Conservation (phyloP, 148 eudicot genomes). For the Camellia sinensis region DNA sequence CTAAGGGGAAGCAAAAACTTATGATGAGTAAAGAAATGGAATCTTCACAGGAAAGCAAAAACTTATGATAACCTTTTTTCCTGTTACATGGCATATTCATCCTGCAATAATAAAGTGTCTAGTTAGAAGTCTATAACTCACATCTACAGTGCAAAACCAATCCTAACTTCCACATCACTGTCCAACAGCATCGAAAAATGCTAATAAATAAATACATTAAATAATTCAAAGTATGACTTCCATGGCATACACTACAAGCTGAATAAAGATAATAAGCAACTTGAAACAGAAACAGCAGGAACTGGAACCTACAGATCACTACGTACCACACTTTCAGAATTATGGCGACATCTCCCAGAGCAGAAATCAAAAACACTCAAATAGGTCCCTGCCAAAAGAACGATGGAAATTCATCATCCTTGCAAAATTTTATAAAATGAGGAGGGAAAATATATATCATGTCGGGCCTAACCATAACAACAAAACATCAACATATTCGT, state of each 20-base stretch:
- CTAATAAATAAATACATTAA: not conserved
- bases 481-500: not conserved
- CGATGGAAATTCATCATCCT: not conserved
- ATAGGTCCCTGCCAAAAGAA: conserved; percentile 65
- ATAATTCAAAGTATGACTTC: not conserved
- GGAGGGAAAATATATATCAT: not conserved
- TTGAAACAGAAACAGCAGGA: conserved; percentile 1
- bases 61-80: not conserved
- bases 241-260: not conserved
- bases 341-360: conserved; percentile 97
- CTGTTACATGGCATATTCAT: not conserved
- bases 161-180: not conserved
- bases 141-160: not conserved
- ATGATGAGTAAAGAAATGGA: not conserved
- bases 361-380: conserved; percentile 80
- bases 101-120: not conserved
- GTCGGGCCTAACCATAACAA: not conserved
- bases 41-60: not conserved
- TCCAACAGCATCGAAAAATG: not conserved
- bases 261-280: conserved; percentile 11
- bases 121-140: not conserved
- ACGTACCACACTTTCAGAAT: conserved; percentile 92
- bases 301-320: conserved; percentile 8
- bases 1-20: not conserved
- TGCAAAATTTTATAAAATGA: not conserved